Evolutionary conservation across 306 rosid genomes (phyloP).

Genomic region (Arachis hypogaea): DNA sequence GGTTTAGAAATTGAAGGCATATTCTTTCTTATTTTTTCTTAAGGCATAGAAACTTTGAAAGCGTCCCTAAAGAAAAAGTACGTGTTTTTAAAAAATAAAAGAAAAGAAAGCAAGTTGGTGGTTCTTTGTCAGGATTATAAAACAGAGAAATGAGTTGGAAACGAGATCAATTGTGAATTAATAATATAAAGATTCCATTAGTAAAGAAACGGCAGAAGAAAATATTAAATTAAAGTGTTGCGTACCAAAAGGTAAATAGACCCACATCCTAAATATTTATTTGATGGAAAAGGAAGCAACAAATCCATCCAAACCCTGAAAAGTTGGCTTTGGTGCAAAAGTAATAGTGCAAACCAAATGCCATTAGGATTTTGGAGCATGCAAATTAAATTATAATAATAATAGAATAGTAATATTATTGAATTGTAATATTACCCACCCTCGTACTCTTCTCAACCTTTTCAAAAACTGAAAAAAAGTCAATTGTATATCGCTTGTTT

Average conservation of each 20-base stretch:
- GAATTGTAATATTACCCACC: background rate
- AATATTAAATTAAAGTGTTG: constrained; percentile 32
- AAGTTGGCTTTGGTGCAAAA: constrained; percentile 59
- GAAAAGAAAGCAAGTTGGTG: constrained; percentile 48
- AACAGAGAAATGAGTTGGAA: constrained; percentile 50
- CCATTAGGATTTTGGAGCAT: constrained; percentile 40
- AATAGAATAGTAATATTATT: no score
- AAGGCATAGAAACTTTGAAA: constrained; percentile 32
- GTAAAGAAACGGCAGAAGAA: constrained; percentile 45
- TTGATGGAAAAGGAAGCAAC: constrained; percentile 42
- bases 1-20: constrained; percentile 29
- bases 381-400: constrained; percentile 40
- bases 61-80: constrained; percentile 54
- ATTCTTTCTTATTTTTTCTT: background rate
- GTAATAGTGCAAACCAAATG: constrained; percentile 38
- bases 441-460: constrained; percentile 22
- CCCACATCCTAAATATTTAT: constrained; percentile 39
- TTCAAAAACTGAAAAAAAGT: constrained; percentile 26
- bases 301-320: constrained; percentile 54
- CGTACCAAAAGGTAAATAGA: constrained; percentile 43
- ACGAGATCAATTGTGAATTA: constrained; percentile 48
- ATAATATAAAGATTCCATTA: constrained; percentile 50
- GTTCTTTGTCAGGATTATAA: constrained; percentile 55
- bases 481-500: constrained; percentile 21
- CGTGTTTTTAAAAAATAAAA: constrained; percentile 14